A percentile compares a stretch with the other conserved stretches of the same genome.
Conservation (phyloP, 805 yeast species). For the Tetrapisispora namnaoensis region DNA sequence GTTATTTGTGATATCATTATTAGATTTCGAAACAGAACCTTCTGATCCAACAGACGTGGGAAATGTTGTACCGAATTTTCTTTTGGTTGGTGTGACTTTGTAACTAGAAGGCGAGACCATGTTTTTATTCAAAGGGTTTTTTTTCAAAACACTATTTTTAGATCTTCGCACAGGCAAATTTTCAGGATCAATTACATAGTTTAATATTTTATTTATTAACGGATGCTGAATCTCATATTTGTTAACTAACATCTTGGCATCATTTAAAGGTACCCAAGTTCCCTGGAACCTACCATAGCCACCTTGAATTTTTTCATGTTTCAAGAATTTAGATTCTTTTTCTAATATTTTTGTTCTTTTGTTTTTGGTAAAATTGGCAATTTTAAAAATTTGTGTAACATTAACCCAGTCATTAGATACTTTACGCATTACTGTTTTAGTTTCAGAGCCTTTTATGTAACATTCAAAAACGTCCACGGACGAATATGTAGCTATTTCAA, state of each 20-base stretch:
- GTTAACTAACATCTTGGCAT: conserved; percentile 50
- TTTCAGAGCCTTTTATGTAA: conserved; percentile 43
- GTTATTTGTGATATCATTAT: not conserved
- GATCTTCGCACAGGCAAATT: conserved; percentile 36
- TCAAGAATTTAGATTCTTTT: conserved; percentile 58
- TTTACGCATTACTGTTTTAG: conserved; percentile 58
- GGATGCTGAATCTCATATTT: conserved; percentile 42
- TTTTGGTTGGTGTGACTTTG: conserved; percentile 26
- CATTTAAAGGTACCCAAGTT: conserved; percentile 69
- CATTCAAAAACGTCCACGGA: conserved; percentile 49
- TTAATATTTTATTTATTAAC: conserved; percentile 41
- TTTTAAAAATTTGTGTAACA: conserved; percentile 72
- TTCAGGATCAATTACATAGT: conserved; percentile 40
- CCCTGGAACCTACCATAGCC: conserved; percentile 83
- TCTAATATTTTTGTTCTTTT: conserved; percentile 69
- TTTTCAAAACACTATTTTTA: conserved; percentile 26
- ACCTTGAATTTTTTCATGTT: conserved; percentile 75
- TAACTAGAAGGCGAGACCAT: conserved; percentile 28
- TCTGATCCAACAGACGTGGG: not conserved
- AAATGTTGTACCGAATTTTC: conserved; percentile 3
- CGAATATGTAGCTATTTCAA: conserved; percentile 38
- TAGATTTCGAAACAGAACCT: not conserved
- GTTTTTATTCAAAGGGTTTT: conserved; percentile 22
- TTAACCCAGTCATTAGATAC: conserved; percentile 89
- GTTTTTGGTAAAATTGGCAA: conserved; percentile 70